A percentile compares a stretch with the other conserved stretches of the same genome.
phyloP scores from a whole-genome alignment of 345 rosid species.

The Capsella bursapastoris region DNA sequence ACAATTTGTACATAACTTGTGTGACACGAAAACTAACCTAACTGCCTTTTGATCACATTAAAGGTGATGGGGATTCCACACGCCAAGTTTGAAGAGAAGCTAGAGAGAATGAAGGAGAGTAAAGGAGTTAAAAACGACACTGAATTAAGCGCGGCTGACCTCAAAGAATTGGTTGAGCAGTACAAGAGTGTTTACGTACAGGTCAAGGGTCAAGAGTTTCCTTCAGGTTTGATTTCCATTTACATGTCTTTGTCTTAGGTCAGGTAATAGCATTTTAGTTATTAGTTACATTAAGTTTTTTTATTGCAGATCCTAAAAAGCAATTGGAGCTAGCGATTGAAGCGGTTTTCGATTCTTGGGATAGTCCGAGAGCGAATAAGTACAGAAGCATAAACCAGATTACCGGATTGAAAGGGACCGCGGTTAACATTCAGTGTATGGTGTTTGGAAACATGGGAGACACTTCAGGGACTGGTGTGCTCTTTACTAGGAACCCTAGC shows the following conservation, averaged over 20 bases:
- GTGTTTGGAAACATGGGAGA: slow-evolving; percentile 97
- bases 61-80: slow-evolving; percentile 94
- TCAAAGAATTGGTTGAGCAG: slow-evolving; percentile 77
- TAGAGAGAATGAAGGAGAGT: slow-evolving; percentile 66
- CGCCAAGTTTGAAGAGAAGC: slow-evolving; percentile 74
- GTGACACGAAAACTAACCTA: not conserved
- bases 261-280: not conserved
- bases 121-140: slow-evolving; percentile 76
- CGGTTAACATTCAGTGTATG: slow-evolving; percentile 94
- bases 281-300: not conserved
- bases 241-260: not conserved
- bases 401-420: slow-evolving; percentile 85
- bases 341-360: slow-evolving; percentile 97
- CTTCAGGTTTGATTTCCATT: slow-evolving; percentile 62
- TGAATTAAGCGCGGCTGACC: slow-evolving; percentile 72
- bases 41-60: slow-evolving; percentile 15
- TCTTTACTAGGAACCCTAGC: slow-evolving; percentile 95
- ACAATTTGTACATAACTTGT: not conserved
- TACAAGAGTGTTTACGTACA: slow-evolving; percentile 78
- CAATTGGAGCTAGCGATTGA: slow-evolving; percentile 70
- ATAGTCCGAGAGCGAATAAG: slow-evolving; percentile 81
- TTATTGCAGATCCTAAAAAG: slow-evolving; percentile 65
- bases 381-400: slow-evolving; percentile 91
- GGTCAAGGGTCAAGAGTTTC: slow-evolving; percentile 72
- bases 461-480: slow-evolving; percentile 93